Evolutionary conservation across 2,329 filamentous ascomycete species (phyloP).

Genomic region (Pestalotiopsis sp.): DNA sequence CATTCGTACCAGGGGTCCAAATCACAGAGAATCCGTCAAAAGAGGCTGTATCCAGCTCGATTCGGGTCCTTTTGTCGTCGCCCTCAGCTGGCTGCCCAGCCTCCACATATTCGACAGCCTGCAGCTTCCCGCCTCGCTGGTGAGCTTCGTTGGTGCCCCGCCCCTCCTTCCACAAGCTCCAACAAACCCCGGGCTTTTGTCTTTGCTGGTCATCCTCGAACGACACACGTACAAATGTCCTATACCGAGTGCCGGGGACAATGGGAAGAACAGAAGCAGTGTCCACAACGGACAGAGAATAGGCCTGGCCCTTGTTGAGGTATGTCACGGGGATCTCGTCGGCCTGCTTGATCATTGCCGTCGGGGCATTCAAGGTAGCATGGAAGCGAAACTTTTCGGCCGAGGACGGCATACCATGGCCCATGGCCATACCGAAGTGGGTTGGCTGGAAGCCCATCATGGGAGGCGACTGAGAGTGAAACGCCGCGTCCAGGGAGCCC

Average conservation of each 20-base stretch:
- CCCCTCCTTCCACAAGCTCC: constrained; percentile 93
- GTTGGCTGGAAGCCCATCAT: constrained; percentile 59
- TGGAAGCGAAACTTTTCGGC: constrained; percentile 85
- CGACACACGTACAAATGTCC: constrained; percentile 91
- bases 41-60: constrained; percentile 75
- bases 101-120: constrained; percentile 93
- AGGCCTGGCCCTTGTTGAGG: constrained; percentile 95
- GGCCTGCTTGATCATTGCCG: constrained; percentile 88
- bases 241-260: constrained; percentile 68
- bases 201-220: constrained; percentile 97
- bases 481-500: constrained; percentile 58
- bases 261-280: constrained; percentile 64
- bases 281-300: constrained; percentile 83
- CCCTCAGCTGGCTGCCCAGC: constrained; percentile 59
- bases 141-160: constrained; percentile 95
- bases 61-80: constrained; percentile 66
- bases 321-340: constrained; percentile 98
- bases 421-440: constrained; percentile 48
- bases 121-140: constrained; percentile 85
- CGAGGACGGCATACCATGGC: constrained; percentile 49
- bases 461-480: constrained; percentile 62
- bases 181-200: constrained; percentile 78
- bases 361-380: constrained; percentile 87
- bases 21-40: constrained; percentile 93
- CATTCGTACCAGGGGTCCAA: constrained; percentile 76